phyloP scores from a whole-genome alignment of 257 asterid genomes.

The Solanum peruvianum region DNA sequence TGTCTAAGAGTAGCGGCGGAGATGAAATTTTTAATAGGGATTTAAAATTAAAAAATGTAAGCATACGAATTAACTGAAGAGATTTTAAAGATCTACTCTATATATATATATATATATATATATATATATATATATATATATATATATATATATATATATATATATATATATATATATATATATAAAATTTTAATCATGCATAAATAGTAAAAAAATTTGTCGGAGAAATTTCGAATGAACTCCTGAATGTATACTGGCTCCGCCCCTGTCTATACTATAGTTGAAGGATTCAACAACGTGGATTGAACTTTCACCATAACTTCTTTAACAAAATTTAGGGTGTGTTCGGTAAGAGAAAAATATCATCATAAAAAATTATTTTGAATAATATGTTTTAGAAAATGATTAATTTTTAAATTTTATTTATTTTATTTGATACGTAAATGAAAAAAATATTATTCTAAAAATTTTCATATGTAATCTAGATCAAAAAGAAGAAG shows the following conservation, averaged over 20 bases:
- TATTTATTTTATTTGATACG: background rate
- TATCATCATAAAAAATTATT: no score
- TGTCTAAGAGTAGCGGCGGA: background rate
- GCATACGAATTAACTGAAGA: accelerated
- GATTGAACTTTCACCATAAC: background rate
- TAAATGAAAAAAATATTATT: no score
- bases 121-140: no score
- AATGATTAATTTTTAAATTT: background rate
- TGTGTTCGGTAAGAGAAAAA: background rate
- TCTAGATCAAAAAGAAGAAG: no score
- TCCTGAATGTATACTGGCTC: background rate
- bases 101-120: no score
- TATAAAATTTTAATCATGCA: no score
- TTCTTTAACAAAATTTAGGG: background rate
- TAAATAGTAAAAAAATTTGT: no score
- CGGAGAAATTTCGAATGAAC: accelerated
- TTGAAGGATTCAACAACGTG: background rate
- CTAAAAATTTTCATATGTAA: no score
- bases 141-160: no score
- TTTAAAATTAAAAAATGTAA: no score
- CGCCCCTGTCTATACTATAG: background rate
- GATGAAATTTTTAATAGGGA: background rate
- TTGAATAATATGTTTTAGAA: no score
- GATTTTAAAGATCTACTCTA: accelerated
- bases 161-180: no score